phyloP scores from a whole-genome alignment of 2,329 filamentous ascomycete species.

The Fusarium annulatum region DNA sequence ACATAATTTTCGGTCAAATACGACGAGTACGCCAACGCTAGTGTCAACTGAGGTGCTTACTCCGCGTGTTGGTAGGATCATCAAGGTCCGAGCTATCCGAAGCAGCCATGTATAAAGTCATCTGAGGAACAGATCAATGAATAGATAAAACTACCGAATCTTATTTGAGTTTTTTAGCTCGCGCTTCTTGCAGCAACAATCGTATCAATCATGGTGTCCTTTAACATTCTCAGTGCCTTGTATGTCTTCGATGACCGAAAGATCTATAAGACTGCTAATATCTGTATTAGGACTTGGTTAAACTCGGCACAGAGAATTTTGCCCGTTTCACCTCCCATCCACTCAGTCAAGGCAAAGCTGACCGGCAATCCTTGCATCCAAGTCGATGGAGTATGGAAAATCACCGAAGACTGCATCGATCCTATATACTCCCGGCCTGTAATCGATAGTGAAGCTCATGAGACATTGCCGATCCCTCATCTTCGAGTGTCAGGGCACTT shows the following conservation, averaged over 20 bases:
- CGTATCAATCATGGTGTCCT: background rate
- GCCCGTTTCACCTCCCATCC: accelerated
- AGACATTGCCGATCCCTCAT: accelerated
- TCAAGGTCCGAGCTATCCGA: background rate
- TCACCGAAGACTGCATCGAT: background rate
- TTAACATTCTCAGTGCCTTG: background rate
- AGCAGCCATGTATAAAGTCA: too few species aligned
- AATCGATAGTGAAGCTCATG: background rate
- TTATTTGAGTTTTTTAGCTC: too few species aligned
- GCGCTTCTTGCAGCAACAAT: too few species aligned
- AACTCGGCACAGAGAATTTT: background rate
- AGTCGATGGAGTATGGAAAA: background rate
- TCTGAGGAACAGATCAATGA: accelerated
- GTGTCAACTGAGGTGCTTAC: background rate
- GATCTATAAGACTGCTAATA: background rate
- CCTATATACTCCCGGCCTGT: accelerated
- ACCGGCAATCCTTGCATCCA: background rate
- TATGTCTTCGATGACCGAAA: too few species aligned
- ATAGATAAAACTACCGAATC: accelerated
- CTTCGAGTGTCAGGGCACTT: background rate
- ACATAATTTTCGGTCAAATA: background rate
- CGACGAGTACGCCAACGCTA: background rate
- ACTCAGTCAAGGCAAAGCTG: background rate
- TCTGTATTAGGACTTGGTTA: accelerated
- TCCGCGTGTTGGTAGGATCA: too few species aligned